Percentiles rank a stretch among this genome's conserved stretches.
Conservation (phyloP, 1,139 yeast species). For the Blastobotrys capitulatus region DNA sequence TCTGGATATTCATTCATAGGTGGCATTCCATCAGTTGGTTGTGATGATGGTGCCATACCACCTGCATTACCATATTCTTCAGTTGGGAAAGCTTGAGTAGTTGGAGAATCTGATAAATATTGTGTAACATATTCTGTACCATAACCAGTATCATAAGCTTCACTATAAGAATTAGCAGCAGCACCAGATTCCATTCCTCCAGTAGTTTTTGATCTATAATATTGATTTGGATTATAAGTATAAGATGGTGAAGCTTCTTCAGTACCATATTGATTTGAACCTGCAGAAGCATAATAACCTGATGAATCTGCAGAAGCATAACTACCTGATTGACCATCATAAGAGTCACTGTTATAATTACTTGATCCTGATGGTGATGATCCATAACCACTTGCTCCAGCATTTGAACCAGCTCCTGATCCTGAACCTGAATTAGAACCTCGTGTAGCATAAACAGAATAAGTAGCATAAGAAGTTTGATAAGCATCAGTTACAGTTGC, state of each 20-base stretch:
- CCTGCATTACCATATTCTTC: not conserved
- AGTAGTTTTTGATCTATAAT: not conserved
- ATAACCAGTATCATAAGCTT: not conserved
- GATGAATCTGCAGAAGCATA: not conserved
- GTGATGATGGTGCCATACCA: not conserved
- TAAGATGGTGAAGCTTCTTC: not conserved
- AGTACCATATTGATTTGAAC: not conserved
- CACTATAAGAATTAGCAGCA: not conserved
- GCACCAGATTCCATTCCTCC: not conserved
- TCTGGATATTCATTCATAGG: not conserved
- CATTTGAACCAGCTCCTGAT: too few relatives aligned
- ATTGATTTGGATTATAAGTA: not conserved
- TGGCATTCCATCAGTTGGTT: not conserved
- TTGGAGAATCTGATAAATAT: not conserved
- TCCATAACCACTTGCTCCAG: not conserved
- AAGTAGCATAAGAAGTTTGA: not conserved
- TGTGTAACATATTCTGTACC: slow-evolving; percentile 2
- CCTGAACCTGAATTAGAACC: not conserved
- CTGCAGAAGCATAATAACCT: not conserved
- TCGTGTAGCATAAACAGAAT: not conserved
- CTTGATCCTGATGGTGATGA: too few relatives aligned
- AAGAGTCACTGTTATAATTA: not conserved
- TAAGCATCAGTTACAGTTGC: not conserved
- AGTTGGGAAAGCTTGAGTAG: not conserved
- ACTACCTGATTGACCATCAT: not conserved